Conservation (phyloP, 1,284 basidiomycete genomes). For the Blastosporella zonata region DNA sequence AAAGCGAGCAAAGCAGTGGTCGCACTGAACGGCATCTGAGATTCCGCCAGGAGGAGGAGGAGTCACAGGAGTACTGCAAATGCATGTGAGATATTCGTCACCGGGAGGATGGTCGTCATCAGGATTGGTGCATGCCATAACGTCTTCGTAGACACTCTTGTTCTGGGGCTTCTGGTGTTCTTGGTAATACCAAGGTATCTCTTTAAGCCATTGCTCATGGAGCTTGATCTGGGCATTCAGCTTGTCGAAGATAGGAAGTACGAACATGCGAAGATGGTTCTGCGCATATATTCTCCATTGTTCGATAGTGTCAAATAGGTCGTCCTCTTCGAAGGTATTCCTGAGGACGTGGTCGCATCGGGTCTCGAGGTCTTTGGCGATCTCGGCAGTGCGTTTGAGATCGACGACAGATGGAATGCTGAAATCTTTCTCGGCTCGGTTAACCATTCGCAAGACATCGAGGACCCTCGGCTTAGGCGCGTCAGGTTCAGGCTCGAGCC, state of each 20-base stretch:
- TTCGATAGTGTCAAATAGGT: conserved; percentile 65
- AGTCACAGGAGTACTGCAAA: conserved; percentile 69
- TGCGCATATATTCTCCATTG: conserved; percentile 71
- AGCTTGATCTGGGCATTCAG: conserved; percentile 61
- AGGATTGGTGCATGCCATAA: conserved; percentile 64
- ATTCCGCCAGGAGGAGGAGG: conserved; percentile 68
- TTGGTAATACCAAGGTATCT: conserved; percentile 73
- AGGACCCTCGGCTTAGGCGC: conserved; percentile 56
- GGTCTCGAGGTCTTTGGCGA: conserved; percentile 69
- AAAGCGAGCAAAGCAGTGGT: conserved; percentile 80
- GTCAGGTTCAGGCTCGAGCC: conserved; percentile 55
- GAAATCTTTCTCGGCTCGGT: conserved; percentile 73
- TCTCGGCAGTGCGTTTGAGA: conserved; percentile 63
- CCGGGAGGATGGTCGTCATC: conserved; percentile 73
- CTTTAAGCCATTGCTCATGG: conserved; percentile 68
- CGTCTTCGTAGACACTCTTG: conserved; percentile 63
- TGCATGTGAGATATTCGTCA: conserved; percentile 81
- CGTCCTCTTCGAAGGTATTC: conserved; percentile 56
- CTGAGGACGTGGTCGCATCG: conserved; percentile 72
- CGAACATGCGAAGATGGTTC: conserved; percentile 68
- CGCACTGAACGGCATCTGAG: conserved; percentile 83
- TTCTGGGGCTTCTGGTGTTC: conserved; percentile 62
- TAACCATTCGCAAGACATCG: conserved; percentile 64
- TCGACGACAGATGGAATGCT: conserved; percentile 62
- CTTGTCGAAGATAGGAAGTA: conserved; percentile 67